Base-by-base conservation (phyloP, 305 asterid genomes). In the Petunia hybrid region DNA sequence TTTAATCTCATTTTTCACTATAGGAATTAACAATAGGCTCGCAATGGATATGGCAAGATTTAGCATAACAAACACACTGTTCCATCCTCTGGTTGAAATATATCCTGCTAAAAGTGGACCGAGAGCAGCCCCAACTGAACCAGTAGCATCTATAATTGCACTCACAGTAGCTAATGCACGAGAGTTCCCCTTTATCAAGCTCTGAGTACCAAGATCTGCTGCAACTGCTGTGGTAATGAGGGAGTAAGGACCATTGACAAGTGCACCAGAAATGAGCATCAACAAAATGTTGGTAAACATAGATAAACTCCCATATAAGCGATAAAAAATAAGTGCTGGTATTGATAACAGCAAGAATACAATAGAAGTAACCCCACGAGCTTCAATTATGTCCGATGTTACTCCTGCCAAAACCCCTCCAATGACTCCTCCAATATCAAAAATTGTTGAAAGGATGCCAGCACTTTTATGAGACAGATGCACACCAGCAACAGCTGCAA, bases 21-120 rank as follows among this genome's bases (percentile, higher is more conserved):
- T 92, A 62, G 76, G 86, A 75, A 92, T 84, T 91, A 96, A 82
- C 81, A 92, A 84, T 82, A 82, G 81, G 7, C 84, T 88, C n/a
- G 99, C 97, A 65, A 89, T 2, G 22, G 67, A 48, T 62, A 90
- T 84, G 5, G 97, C 93, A 80, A 88, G 84, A 76, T 91, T 90
- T 55, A 96, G 98, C 97, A 96, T 89, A 45, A 87, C 70, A 85
- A 96, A 96, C 6, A 96, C 97, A 51, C 92, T 89, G 78, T 93
- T 93, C 99, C 99, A 96, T 83, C 99, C 99, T 83, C 91, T 89
- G 1, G 98, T 93, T 5, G 95, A 93, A 77, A 94, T 91, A 86
- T 96, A 96, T 41, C 99, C 98, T 22, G 98, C 98, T 65, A 96
- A 83, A 88, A 96, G 97, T 4, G 98, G 98, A 31, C 98, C 99